phyloP scores from a whole-genome alignment of 306 rosid genomes.

The Datisca glomerata region DNA sequence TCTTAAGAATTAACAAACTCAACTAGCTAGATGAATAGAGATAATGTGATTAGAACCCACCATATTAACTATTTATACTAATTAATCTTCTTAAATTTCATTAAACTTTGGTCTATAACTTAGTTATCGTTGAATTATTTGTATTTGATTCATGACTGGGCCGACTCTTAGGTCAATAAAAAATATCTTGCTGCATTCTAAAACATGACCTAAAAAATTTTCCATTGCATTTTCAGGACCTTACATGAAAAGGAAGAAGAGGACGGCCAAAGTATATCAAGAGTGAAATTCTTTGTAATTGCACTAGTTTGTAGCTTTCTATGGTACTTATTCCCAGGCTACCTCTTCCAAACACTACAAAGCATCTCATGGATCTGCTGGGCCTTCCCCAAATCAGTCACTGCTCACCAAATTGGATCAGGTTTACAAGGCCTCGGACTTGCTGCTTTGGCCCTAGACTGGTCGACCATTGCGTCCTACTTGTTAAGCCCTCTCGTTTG shows the following conservation, averaged over 20 bases:
- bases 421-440: slow-evolving; percentile 23
- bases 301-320: slow-evolving; percentile 50
- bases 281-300: slow-evolving; percentile 53
- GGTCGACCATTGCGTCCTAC: slow-evolving; percentile 23
- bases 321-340: slow-evolving; percentile 60
- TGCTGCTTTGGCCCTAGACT: slow-evolving; percentile 22
- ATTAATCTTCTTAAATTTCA: too few species aligned
- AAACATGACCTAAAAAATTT: neutral
- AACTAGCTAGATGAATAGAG: too few species aligned
- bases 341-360: slow-evolving; percentile 47
- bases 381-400: slow-evolving; percentile 21
- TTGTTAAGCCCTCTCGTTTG: slow-evolving; percentile 17
- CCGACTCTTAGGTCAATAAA: too few species aligned
- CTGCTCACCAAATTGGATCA: slow-evolving; percentile 26
- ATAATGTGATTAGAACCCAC: too few species aligned
- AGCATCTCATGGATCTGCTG: slow-evolving; percentile 55
- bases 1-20: too few species aligned
- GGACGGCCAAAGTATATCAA: slow-evolving; percentile 19
- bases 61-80: too few species aligned
- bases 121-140: too few species aligned
- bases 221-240: slow-evolving; percentile 30
- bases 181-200: too few species aligned
- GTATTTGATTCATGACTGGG: too few species aligned
- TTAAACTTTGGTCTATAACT: too few species aligned
- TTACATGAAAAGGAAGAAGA: slow-evolving; percentile 47